Percentiles rank a stretch among this genome's conserved stretches.
These are phyloP conservation scores for Colletotrichum sansevieriae DNA, from an alignment of 2,329 filamentous ascomycete species.

Conservation along the genomic window DNA sequence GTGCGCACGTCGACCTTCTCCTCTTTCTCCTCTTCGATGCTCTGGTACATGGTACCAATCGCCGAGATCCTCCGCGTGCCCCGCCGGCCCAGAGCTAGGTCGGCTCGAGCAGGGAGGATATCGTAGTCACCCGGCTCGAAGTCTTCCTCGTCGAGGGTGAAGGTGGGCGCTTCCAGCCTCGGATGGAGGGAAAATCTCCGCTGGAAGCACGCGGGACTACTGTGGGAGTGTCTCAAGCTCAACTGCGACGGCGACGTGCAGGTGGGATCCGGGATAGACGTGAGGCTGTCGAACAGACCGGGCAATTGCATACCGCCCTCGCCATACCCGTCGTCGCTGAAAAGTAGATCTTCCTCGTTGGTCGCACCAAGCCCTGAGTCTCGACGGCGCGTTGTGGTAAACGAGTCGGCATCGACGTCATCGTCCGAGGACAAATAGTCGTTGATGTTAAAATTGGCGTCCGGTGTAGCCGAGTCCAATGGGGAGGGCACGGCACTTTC, in stretches of 20 bases:
- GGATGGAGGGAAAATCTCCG: constrained; percentile 13
- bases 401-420: constrained; percentile 54
- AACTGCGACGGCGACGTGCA: constrained; percentile 13
- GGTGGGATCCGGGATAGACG: constrained; percentile 27
- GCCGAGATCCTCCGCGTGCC: constrained; percentile 40
- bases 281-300: constrained; percentile 47
- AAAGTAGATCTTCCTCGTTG: constrained; percentile 54
- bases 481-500: constrained; percentile 34
- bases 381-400: constrained; percentile 41
- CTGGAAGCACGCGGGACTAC: constrained; percentile 10
- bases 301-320: constrained; percentile 51
- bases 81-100: constrained; percentile 32
- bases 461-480: background rate
- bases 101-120: constrained; percentile 22
- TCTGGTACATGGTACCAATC: constrained; percentile 38
- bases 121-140: constrained; percentile 8
- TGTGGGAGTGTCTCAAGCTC: constrained; percentile 12
- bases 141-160: constrained; percentile 22
- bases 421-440: constrained; percentile 55
- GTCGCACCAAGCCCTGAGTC: constrained; percentile 43
- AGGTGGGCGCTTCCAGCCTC: constrained; percentile 11
- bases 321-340: constrained; percentile 53
- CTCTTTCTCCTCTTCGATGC: constrained; percentile 41
- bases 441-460: constrained; percentile 52
- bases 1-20: constrained; percentile 46